These are phyloP conservation scores for Trichoderma arundinaceum DNA, from an alignment of 2,329 filamentous ascomycete genomes.

Conservation along the genomic window DNA sequence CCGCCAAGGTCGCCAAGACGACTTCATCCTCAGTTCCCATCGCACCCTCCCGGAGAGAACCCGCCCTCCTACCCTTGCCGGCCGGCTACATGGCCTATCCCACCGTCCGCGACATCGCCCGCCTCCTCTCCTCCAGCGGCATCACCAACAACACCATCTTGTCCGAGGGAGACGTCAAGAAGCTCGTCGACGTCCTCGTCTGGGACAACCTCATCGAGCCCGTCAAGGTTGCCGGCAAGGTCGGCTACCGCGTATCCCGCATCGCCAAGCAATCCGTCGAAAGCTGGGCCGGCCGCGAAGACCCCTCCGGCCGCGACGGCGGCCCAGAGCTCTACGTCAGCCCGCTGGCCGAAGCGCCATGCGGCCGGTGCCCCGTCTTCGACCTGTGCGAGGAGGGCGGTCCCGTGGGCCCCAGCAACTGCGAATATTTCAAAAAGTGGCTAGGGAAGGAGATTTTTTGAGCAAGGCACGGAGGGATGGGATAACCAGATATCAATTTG, in stretches of 20 bases:
- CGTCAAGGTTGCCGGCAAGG: conserved; percentile 55
- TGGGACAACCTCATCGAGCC: conserved; percentile 85
- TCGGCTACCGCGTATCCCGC: conserved; percentile 60
- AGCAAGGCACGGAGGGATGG: conserved; percentile 13
- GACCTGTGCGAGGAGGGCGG: conserved; percentile 90
- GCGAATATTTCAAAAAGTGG: conserved; percentile 91
- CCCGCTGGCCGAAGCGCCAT: conserved; percentile 86
- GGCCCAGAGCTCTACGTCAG: conserved; percentile 61
- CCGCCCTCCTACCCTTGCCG: conserved; percentile 57
- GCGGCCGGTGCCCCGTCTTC: conserved; percentile 90
- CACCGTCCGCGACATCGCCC: conserved; percentile 77
- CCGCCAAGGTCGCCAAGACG: conserved; percentile 37
- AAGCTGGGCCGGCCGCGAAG: conserved; percentile 49
- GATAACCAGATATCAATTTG: conserved; percentile 19
- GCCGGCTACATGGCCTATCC: conserved; percentile 79
- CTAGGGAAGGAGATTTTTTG: conserved; percentile 55
- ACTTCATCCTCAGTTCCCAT: conserved; percentile 29
- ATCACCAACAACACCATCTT: conserved; percentile 75
- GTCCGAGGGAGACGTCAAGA: conserved; percentile 77
- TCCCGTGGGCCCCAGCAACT: conserved; percentile 86
- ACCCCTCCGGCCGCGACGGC: conserved; percentile 45
- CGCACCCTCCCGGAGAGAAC: conserved; percentile 42
- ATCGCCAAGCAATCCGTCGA: conserved; percentile 53
- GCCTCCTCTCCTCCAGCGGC: conserved; percentile 69
- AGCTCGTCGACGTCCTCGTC: conserved; percentile 85